Base-by-base conservation (phyloP, 305 asterid species). In the Rubia peregrina region DNA sequence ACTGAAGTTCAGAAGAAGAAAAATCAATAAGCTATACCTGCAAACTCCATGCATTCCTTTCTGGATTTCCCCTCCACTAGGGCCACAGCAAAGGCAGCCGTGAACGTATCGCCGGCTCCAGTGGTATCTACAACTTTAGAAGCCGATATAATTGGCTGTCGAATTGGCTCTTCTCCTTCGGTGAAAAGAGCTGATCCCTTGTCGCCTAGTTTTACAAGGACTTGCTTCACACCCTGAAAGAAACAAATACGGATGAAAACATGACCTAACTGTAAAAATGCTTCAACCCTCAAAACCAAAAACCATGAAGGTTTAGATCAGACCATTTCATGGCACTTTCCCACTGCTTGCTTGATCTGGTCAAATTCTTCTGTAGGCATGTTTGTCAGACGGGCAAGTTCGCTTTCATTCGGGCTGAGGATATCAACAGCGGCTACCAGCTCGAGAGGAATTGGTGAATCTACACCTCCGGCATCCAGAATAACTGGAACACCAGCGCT, bases 21-120 rank as follows among this genome's bases (percentile, higher is more conserved):
- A 67, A 7, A 73, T 44, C 53, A 8, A 41, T 70, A 57, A 24
- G 56, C 75, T 9, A 12, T 83, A 92, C 98, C 95, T 7, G 98
- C 98, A 83, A 89, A 93, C 79, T 74, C 77, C 80, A 93, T 76
- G 85, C 96, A 88, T 68, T 93, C 97, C 43, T 73, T 67, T 76
- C 77, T 80, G 53, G 98, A 74, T 56, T 88, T 93, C 68, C 96
- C 96, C 82, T 93, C 98, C 68, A 88, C 96, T 12, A 91, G 85
- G 76, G 96, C 97, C 66, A 90, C 97, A 17, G 96, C 94, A 80
- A 88, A 93, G 68, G 98, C 92, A 56, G 97, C 92, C 5, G 98
- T 93, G 76, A 90, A 93, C 69, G 98, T 93, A 75, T 93, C 98
- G 30, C 98, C 98, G 0, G 98, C 98, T 61, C 98, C 98, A 8